phyloP scores from a whole-genome alignment of 2,329 filamentous ascomycete genomes.

The Gremmenia infestans region DNA sequence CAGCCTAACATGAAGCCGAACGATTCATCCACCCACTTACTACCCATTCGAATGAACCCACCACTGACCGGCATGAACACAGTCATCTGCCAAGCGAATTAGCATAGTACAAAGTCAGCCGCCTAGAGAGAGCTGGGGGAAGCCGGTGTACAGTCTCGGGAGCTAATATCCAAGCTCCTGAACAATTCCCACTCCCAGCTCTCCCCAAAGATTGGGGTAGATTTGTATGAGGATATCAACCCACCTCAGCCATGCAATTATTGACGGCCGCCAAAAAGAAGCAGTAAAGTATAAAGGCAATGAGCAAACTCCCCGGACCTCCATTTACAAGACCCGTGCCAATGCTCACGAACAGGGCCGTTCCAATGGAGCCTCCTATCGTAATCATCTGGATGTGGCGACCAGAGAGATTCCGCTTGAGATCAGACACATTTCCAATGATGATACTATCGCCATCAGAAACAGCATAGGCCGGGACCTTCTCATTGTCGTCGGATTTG shows the following conservation, averaged over 20 bases:
- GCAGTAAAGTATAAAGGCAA: constrained; percentile 40
- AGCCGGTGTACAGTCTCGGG: too few relatives aligned
- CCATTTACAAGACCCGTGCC: constrained; percentile 36
- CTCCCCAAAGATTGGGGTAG: too few relatives aligned
- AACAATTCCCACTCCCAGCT: too few relatives aligned
- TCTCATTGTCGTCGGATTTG: constrained; percentile 6
- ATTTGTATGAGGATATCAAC: too few relatives aligned
- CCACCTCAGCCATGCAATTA: constrained; percentile 35
- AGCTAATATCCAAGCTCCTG: too few relatives aligned
- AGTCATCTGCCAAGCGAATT: constrained; percentile 38
- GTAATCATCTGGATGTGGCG: constrained; percentile 46
- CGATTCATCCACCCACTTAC: constrained; percentile 49
- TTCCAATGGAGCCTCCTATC: constrained; percentile 44
- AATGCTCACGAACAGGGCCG: constrained; percentile 43
- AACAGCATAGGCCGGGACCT: constrained; percentile 12
- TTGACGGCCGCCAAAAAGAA: constrained; percentile 36
- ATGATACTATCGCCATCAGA: constrained; percentile 4
- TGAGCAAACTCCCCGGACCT: constrained; percentile 35
- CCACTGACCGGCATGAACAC: constrained; percentile 49
- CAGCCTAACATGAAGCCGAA: constrained; percentile 50
- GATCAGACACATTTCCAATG: constrained; percentile 19
- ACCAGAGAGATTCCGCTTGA: constrained; percentile 35
- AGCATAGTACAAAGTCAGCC: too few relatives aligned
- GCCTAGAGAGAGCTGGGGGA: too few relatives aligned
- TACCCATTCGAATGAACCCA: constrained; percentile 49